Evolutionary conservation across 805 yeast species (phyloP).

Genomic region (Kockiozyma suomiensis): DNA sequence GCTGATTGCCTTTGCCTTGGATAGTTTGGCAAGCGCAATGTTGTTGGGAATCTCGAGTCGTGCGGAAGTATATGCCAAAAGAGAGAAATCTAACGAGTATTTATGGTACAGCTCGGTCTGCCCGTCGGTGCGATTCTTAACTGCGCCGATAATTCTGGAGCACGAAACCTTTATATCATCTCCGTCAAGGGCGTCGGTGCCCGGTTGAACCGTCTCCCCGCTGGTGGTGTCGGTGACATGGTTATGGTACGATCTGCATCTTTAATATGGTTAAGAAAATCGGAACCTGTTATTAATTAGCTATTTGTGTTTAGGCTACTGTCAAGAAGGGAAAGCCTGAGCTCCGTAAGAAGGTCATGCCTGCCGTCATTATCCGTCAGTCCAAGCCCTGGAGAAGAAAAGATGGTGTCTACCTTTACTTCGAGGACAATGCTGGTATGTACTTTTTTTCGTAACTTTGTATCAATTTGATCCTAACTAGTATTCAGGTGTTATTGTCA

Average conservation of each 20-base stretch:
- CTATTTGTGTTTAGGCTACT: constrained; percentile 61
- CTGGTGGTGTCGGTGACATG: constrained; percentile 99
- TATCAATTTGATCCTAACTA: neutral
- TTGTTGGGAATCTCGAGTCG: neutral
- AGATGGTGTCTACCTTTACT: constrained; percentile 99
- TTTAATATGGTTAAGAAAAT: neutral
- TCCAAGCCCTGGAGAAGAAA: constrained; percentile 99
- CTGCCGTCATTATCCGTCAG: constrained; percentile 99
- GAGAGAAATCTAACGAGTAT: neutral
- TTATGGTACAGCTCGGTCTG: constrained; percentile 77
- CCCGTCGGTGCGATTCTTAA: constrained; percentile 99
- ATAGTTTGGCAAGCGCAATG: neutral
- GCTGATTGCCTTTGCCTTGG: too few species aligned
- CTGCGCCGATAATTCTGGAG: constrained; percentile 99
- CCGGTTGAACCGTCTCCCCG: constrained; percentile 99
- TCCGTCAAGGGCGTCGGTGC: constrained; percentile 99
- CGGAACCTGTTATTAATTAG: neutral
- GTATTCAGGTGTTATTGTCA: constrained; percentile 88
- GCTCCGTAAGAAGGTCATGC: constrained; percentile 99
- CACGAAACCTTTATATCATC: constrained; percentile 97
- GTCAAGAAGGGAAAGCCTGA: constrained; percentile 99
- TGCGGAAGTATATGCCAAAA: neutral
- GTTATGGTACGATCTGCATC: constrained; percentile 60
- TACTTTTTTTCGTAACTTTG: neutral
- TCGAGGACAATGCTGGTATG: constrained; percentile 89